Base-by-base conservation (phyloP, 805 yeast genomes). In the Scheffersomyces ergatensis region DNA sequence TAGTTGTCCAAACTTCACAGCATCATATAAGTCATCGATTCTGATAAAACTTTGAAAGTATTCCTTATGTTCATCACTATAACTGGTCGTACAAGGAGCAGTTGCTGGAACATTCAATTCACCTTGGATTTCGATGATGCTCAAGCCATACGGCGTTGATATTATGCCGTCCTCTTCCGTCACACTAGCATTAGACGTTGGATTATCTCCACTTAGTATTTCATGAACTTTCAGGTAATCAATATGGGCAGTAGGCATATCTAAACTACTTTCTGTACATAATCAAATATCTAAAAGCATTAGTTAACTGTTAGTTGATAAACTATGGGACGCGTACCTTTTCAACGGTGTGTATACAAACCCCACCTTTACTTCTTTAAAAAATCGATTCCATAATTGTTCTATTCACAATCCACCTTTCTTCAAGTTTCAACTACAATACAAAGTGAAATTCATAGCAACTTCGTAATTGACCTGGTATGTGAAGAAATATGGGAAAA, bases 121-220 rank as follows among this genome's bases (percentile, higher is more conserved):
- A 8, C 93, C 93, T 54, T 85, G 93, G 15, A 85, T 83, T 55
- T 85, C 93, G 15, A 85, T 45, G 14, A 85, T 50, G 2, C 77
- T 70, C 33, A 80, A 70, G 1, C 92, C 93, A 33, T 65, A 60
- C 1, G 81, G 74, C 0, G 90, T 80, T 1, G 73, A 49, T 2
- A 79, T 54, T 15, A 72, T 45, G 29, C 51, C 35, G 27, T 46
- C 47, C 16, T 34, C 17, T 12, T 19, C 30, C 7, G 9, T 14
- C 2, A 33, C 24, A n/a, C 33, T 12, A 19, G 17, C 32, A 5
- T 17, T 15, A 3, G 11, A 21, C 16, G 17, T n/a, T n/a, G 26
- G n/a, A 3, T 14, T 19, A 5, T 35, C 36, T 8, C 14, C 13
- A 26, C 31, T 39, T 7, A 50, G 42, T 14, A 45, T 31, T 11